These are phyloP conservation scores for Arachis stenosperma DNA, from an alignment of 306 rosid species.

Conservation along the genomic window DNA sequence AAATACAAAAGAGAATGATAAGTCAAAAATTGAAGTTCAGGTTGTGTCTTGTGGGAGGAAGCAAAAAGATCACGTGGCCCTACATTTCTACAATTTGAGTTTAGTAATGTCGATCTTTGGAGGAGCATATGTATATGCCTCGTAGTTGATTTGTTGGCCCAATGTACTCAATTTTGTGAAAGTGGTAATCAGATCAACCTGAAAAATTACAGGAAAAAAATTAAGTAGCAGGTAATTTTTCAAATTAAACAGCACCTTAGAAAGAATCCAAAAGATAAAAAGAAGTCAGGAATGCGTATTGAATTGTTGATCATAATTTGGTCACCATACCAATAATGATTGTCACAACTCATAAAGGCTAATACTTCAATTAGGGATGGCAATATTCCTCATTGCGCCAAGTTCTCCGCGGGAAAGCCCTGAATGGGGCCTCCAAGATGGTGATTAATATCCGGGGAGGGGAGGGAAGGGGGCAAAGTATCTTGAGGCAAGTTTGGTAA, in stretches of 20 bases:
- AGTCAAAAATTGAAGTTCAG: constrained; percentile 40
- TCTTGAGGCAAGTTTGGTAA: no score
- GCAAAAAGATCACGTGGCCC: constrained; percentile 2
- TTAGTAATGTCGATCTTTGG: constrained; percentile 67
- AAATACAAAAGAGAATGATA: neutral
- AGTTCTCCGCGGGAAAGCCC: no score
- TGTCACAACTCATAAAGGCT: neutral
- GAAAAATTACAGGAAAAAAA: constrained; percentile 35
- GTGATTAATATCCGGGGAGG: no score
- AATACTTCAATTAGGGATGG: neutral
- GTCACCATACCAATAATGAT: constrained; percentile 5
- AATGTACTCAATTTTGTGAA: constrained; percentile 78
- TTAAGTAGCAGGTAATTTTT: neutral
- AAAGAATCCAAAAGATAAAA: neutral
- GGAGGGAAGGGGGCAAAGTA: no score
- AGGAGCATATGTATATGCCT: constrained; percentile 77
- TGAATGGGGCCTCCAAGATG: no score
- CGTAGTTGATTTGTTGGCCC: constrained; percentile 87
- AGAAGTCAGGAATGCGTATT: neutral
- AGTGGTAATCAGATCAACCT: constrained; percentile 92
- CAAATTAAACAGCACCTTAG: constrained; percentile 16
- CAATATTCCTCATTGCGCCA: no score
- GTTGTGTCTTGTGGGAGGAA: constrained; percentile 15
- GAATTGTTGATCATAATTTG: neutral
- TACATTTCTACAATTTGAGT: constrained; percentile 69